Evolutionary conservation across 1,284 basidiomycete species (phyloP).

Genomic region (Neonothopanus nambi): DNA sequence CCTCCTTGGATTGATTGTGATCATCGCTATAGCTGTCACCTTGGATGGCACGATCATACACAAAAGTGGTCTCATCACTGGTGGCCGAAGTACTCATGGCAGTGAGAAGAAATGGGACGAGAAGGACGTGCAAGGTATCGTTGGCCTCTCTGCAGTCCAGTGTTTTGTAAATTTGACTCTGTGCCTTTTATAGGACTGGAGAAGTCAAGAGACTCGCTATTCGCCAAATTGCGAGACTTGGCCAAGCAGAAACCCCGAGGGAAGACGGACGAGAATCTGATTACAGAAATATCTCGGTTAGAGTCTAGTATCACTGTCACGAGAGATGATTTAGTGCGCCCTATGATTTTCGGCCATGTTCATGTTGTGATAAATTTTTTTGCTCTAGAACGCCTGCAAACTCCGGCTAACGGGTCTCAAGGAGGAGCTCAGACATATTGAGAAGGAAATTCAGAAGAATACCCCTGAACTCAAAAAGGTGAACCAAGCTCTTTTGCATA

Average conservation of each 20-base stretch:
- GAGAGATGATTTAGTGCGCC: slow-evolving; percentile 78
- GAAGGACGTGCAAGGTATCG: slow-evolving; percentile 87
- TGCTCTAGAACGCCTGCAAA: slow-evolving; percentile 58
- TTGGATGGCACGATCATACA: slow-evolving; percentile 97
- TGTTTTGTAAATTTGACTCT: not conserved
- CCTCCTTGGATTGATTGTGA: slow-evolving; percentile 5
- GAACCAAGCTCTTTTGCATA: not conserved
- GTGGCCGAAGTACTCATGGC: slow-evolving; percentile 79
- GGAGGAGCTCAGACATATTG: slow-evolving; percentile 78
- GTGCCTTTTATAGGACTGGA: slow-evolving; percentile 55
- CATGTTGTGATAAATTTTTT: not conserved
- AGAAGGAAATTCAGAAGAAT: slow-evolving; percentile 68
- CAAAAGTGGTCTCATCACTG: slow-evolving; percentile 96
- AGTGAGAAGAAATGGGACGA: slow-evolving; percentile 89
- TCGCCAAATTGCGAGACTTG: slow-evolving; percentile 82
- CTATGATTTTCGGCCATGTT: not conserved
- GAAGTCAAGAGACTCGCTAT: slow-evolving; percentile 71
- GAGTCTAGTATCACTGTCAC: slow-evolving; percentile 75
- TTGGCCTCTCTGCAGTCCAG: slow-evolving; percentile 8
- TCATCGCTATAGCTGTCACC: slow-evolving; percentile 74
- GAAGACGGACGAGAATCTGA: slow-evolving; percentile 80
- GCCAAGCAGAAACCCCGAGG: slow-evolving; percentile 79
- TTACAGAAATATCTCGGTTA: slow-evolving; percentile 76
- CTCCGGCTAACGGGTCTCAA: slow-evolving; percentile 69
- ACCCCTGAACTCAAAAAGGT: slow-evolving; percentile 72